Evolutionary conservation across 2,329 filamentous ascomycete genomes (phyloP).

Genomic region (Furcasterigmium furcatum): DNA sequence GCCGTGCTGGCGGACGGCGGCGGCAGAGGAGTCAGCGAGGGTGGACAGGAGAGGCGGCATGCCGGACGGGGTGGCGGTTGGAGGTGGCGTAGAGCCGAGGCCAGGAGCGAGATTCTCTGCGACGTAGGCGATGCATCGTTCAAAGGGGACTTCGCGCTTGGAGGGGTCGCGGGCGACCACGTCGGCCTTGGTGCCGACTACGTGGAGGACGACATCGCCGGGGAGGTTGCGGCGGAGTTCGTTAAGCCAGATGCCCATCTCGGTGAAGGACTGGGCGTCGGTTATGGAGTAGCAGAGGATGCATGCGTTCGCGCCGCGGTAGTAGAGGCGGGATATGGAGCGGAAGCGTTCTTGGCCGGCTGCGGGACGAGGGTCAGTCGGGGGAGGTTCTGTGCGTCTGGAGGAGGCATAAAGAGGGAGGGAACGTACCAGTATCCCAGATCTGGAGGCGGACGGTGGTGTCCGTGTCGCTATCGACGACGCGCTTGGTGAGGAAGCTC

Average conservation of each 20-base stretch:
- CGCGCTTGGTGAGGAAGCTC: constrained; percentile 75
- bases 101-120: constrained; percentile 84
- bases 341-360: constrained; percentile 93
- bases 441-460: constrained; percentile 89
- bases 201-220: constrained; percentile 78
- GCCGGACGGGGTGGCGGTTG: constrained; percentile 49
- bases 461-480: constrained; percentile 79
- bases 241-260: constrained; percentile 89
- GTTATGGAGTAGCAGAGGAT: constrained; percentile 96
- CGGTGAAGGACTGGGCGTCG: constrained; percentile 76
- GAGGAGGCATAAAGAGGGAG: neutral
- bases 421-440: constrained; percentile 74
- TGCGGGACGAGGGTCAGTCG: constrained; percentile 15
- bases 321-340: constrained; percentile 92
- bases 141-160: constrained; percentile 82
- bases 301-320: constrained; percentile 90
- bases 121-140: constrained; percentile 93
- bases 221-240: constrained; percentile 80
- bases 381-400: neutral
- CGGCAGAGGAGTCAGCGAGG: constrained; percentile 11
- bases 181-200: constrained; percentile 94
- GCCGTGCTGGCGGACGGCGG: constrained; percentile 12
- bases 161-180: constrained; percentile 82
- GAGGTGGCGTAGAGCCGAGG: constrained; percentile 62
- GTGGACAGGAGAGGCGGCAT: constrained; percentile 18